These are phyloP conservation scores for Sextonia rubra DNA, from an alignment of 164 flowering plant species.

Conservation along the genomic window DNA sequence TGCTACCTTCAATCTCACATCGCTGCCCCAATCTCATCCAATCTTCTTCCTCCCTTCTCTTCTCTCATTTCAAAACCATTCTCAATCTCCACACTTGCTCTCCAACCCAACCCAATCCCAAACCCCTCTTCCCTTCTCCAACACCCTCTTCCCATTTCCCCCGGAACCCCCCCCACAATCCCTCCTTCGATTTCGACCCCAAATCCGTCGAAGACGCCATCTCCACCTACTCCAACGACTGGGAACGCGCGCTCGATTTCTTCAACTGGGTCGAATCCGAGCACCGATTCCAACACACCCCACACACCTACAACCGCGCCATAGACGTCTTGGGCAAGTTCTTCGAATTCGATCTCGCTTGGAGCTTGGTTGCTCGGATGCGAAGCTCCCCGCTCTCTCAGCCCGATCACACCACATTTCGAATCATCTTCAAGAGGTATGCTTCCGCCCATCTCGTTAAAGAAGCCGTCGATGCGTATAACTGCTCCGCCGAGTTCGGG, in stretches of 20 bases:
- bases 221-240: conserved; percentile 60
- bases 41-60: background rate
- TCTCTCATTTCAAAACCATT: background rate
- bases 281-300: conserved; percentile 44
- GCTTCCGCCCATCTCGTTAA: conserved; percentile 60
- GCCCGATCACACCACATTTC: conserved; percentile 66
- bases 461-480: conserved; percentile 53
- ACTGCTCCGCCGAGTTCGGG: conserved; percentile 36
- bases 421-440: conserved; percentile 76
- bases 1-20: background rate
- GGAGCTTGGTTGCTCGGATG: conserved; percentile 58
- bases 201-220: conserved; percentile 49
- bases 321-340: conserved; percentile 79
- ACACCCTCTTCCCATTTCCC: background rate
- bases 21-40: background rate
- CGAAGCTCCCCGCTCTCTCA: conserved; percentile 4
- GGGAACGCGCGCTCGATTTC: conserved; percentile 71
- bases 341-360: conserved; percentile 62
- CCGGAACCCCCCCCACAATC: conserved; percentile 9
- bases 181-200: conserved; percentile 18
- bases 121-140: background rate
- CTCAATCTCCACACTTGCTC: background rate
- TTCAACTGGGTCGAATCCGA: conserved; percentile 70
- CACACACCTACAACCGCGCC: conserved; percentile 58
- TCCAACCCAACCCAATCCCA: background rate